Evolutionary conservation across 345 rosid genomes (phyloP).

Genomic region (Excoecaria agallocha): DNA sequence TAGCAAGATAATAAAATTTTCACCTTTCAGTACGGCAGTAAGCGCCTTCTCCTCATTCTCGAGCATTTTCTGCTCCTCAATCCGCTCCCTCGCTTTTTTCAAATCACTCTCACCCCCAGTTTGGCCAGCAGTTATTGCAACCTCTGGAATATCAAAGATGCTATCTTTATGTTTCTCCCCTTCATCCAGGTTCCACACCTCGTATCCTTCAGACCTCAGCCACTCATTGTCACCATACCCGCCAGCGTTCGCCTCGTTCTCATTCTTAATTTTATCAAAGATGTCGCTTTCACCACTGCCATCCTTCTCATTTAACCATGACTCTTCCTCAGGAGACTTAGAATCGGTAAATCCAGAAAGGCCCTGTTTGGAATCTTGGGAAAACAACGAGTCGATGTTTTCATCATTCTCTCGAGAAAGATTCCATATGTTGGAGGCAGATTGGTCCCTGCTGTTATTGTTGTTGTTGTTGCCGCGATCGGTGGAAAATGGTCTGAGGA

Average conservation of each 20-base stretch:
- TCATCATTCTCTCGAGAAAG: conserved; percentile 44
- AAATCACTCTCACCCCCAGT: conserved; percentile 8
- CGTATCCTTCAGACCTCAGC: too few relatives aligned
- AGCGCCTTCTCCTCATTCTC: conserved; percentile 64
- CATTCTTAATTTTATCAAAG: too few relatives aligned
- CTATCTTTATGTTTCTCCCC: neutral
- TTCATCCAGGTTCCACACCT: neutral
- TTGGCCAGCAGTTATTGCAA: conserved; percentile 19
- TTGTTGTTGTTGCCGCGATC: neutral
- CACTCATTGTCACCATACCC: too few relatives aligned
- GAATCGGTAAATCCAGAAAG: too few relatives aligned
- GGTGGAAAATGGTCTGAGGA: conserved; percentile 47
- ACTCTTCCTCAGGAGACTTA: too few relatives aligned
- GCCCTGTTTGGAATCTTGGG: too few relatives aligned
- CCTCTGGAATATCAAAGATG: conserved; percentile 42
- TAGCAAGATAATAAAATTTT: conserved; percentile 5
- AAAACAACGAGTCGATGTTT: conserved; percentile 22
- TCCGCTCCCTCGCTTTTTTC: conserved; percentile 23
- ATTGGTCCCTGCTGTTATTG: conserved; percentile 21
- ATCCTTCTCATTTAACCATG: too few relatives aligned
- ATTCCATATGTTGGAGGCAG: conserved; percentile 43
- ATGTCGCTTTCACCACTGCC: too few relatives aligned
- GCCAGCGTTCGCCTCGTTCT: too few relatives aligned
- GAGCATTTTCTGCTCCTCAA: conserved; percentile 38
- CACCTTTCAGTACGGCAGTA: conserved; percentile 56